These are phyloP conservation scores for Yamadazyma kitorensis DNA, from an alignment of 805 yeast species.

Conservation along the genomic window DNA sequence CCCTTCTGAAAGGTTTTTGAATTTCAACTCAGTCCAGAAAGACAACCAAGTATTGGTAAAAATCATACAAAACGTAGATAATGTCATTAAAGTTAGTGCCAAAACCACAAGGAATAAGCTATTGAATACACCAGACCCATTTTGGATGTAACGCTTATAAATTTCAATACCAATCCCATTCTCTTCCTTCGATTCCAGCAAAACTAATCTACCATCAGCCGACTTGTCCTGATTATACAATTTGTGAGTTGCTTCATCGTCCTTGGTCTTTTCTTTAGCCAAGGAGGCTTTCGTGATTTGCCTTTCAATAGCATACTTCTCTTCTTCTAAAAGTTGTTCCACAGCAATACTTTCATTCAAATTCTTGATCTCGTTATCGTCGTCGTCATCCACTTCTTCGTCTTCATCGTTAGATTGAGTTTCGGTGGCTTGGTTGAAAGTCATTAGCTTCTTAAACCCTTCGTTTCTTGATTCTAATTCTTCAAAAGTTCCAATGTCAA, in stretches of 20 bases:
- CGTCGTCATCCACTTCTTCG: constrained; percentile 14
- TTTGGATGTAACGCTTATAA: constrained; percentile 46
- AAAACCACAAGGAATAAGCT: constrained; percentile 17
- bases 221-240: constrained; percentile 24
- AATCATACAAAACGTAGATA: constrained; percentile 51
- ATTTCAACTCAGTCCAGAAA: constrained; percentile 69
- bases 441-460: constrained; percentile 27
- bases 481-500: constrained; percentile 27
- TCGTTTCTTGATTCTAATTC: constrained; percentile 21
- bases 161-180: constrained; percentile 50
- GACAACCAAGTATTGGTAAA: constrained; percentile 78
- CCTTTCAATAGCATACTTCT: constrained; percentile 11
- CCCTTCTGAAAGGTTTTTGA: constrained; percentile 41
- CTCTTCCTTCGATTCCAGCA: constrained; percentile 56
- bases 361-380: constrained; percentile 14
- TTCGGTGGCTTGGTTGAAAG: constrained; percentile 18
- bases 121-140: constrained; percentile 53
- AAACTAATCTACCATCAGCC: constrained; percentile 25
- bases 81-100: constrained; percentile 26
- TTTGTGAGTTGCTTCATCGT: constrained; percentile 30
- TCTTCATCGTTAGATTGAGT: constrained; percentile 16
- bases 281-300: constrained; percentile 6
- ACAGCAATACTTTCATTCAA: no score
- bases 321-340: no score
- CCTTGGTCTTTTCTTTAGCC: constrained; percentile 12